These are phyloP conservation scores for Fusarium sp. DNA, from an alignment of 2,329 filamentous ascomycete species.

Conservation along the genomic window DNA sequence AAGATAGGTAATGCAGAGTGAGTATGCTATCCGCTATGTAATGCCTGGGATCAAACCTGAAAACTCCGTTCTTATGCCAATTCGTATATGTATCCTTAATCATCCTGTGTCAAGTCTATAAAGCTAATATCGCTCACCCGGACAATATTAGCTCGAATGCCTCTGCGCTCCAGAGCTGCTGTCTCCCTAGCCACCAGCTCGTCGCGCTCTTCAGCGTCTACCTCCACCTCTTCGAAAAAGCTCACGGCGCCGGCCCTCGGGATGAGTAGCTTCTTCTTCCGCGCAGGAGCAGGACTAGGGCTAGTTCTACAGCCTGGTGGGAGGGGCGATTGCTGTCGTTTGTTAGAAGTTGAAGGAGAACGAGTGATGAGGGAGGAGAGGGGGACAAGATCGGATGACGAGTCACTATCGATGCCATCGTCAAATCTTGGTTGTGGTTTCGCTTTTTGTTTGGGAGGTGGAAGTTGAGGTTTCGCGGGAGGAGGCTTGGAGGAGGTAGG, in stretches of 20 bases:
- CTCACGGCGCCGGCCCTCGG: constrained; percentile 52
- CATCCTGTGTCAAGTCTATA: constrained; percentile 49
- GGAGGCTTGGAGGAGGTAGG: constrained; percentile 7
- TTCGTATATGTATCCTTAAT: constrained; percentile 19
- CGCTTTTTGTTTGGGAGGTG: not conserved
- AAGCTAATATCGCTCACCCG: constrained; percentile 49
- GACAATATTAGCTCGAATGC: constrained; percentile 29
- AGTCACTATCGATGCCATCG: constrained; percentile 28
- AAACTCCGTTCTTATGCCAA: constrained; percentile 12
- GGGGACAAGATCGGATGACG: constrained; percentile 31
- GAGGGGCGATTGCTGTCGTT: constrained; percentile 9
- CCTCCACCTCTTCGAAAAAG: constrained; percentile 52
- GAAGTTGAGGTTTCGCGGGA: not conserved
- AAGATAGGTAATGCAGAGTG: not conserved
- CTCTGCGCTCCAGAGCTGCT: constrained; percentile 18
- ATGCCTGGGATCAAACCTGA: constrained; percentile 17
- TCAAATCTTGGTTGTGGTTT: not conserved
- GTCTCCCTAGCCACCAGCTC: constrained; percentile 38
- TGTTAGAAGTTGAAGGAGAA: constrained; percentile 11
- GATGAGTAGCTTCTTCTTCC: constrained; percentile 54
- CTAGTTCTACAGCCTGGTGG: constrained; percentile 5
- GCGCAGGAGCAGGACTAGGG: constrained; percentile 31
- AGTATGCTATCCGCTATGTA: constrained; percentile 14
- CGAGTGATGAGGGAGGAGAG: constrained; percentile 24
- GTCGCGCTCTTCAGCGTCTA: constrained; percentile 43